Base-by-base conservation (phyloP, 164 flowering plant genomes). In the Pachysandra terminalis region DNA sequence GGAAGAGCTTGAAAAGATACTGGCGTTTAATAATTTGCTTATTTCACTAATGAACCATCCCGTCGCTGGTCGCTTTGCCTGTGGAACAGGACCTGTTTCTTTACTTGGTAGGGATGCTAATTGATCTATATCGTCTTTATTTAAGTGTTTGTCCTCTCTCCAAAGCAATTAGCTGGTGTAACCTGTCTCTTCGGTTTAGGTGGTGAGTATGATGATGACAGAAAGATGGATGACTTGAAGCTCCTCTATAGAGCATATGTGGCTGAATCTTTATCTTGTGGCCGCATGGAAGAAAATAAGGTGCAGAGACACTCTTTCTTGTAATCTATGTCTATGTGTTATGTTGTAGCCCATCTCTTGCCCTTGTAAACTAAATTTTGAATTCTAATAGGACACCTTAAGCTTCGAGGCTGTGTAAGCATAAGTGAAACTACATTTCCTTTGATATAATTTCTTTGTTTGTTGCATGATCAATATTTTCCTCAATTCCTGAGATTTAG, bases 201-300 rank as follows among this genome's bases (percentile, higher is more conserved):
- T 79, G 99, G 99, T 69, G 95, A 91, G 25, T 93, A 81, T 84
- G 98, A 89, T 63, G 77, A 75, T 65, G 97, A 88, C 73, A 83
- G 87, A 71, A 96, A 85, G 77, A 84, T 84, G 66, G 92, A 87
- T 77, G 98, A 96, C 72, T 75, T 96, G 81, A 96, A 93, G 79
- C 90, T 88, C 37, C 90, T 93, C 8, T 96, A 84, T 64, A 82
- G 92, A 81, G 83, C 96, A 41, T 96, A 88, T 81, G 80, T 83
- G 54, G 58, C 87, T 59, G 96, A 93, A 76, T 75, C 93, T 56
- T 74, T 89, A 63, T 86, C 98, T 13, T 66, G 80, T 80, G 98
- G 98, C 32, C 85, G 74, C 59, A 78, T 96, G 75, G 92, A 84
- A 71, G 90, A 88, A 66, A 79, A 72, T 65, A 91, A 91, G 97